Evolutionary conservation across 1,284 basidiomycete genomes (phyloP), one percentile per base, ranked within the genome.

Genomic region (Pseudozyma tsukubaensis): DNA sequence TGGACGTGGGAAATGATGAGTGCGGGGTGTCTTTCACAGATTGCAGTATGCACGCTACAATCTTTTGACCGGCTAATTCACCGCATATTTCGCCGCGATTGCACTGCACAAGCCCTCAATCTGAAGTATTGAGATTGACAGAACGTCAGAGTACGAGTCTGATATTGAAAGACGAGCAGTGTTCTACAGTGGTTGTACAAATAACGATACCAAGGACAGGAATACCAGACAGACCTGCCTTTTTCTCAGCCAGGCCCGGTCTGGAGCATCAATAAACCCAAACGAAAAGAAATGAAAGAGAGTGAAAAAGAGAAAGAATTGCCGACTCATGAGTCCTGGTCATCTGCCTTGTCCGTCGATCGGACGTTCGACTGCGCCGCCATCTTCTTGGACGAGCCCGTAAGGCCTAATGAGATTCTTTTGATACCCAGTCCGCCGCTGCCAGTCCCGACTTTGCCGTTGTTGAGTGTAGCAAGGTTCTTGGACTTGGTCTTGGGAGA

Each of bases 371-470:
- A 63, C 56, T 66, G 64, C 39, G 66, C 66, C 4, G 67, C 75
- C 75, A 74, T 77, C 63, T 74, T 73, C 47, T 68, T 74, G 21
- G 67, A 44, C 10, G 60, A 59, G 24, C 58, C 49, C n/a, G 75
- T 62, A 1, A 77, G 55, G 3, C 71, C 71, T 18, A 78, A 16
- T 16, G 75, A 69, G 45, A 77, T 72, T 44, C 76, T 69, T 21
- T 75, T 74, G 48, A 67, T 59, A 24, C 62, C 66, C 43, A 68
- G 57, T 18, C 43, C 63, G n/a, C 51, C 57, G n/a, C 61, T 52
- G 52, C 59, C 51, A 10, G 57, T 32, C 12, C 60, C 61, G 34
- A 54, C 59, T 47, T 64, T 59, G 49, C 54, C 43, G 37, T 60
- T 56, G 36, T 48, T 61, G 18, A 29, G 24, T 29, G 43, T 50